Evolutionary conservation across 257 asterid genomes (phyloP).

Genomic region (Solanum piurae): DNA sequence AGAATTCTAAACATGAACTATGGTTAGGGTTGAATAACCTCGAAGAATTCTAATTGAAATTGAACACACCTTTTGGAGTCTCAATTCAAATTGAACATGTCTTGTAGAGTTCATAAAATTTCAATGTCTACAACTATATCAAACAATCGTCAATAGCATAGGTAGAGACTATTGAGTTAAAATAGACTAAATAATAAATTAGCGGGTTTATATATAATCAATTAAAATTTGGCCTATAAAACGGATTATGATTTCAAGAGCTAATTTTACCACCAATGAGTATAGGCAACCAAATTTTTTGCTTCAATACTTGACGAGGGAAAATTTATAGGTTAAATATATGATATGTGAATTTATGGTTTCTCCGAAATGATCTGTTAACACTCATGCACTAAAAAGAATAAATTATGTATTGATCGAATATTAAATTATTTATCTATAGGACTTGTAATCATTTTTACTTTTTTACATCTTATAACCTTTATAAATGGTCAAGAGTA

Average conservation of each 20-base stretch:
- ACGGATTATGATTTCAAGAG: background rate
- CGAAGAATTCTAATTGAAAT: no score
- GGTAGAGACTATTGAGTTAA: no score
- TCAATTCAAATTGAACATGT: no score
- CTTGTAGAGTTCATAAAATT: no score
- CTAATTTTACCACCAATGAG: background rate
- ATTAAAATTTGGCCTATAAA: accelerated
- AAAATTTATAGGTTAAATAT: background rate
- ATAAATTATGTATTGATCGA: no score
- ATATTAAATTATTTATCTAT: no score
- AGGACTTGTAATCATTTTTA: background rate
- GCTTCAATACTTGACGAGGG: background rate
- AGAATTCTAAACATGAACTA: no score
- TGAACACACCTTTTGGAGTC: no score
- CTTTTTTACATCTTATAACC: background rate
- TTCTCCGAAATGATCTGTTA: background rate
- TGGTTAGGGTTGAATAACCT: no score
- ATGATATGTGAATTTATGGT: background rate
- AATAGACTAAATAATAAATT: no score
- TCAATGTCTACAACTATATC: no score
- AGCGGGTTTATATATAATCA: no score
- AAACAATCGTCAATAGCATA: background rate
- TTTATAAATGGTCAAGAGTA: background rate
- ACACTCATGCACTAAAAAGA: background rate
- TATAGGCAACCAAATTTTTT: background rate